Evolutionary conservation across 2,329 filamentous ascomycete species (phyloP).

Genomic region (Paecilomyces sp.): DNA sequence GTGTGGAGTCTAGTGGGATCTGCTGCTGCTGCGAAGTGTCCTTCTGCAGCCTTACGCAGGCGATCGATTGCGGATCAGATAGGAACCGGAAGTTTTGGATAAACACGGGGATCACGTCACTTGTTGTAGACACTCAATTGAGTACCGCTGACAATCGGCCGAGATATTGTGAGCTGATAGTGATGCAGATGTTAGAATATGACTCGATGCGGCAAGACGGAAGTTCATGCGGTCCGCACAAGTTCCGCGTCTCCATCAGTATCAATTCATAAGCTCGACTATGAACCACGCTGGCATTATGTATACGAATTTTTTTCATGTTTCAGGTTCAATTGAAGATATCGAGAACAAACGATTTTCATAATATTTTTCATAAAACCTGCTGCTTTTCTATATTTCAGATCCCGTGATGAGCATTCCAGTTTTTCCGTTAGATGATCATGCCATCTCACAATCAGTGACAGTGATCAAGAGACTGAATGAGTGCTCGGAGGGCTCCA

Average conservation of each 20-base stretch:
- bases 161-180: background rate
- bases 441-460: background rate
- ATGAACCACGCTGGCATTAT: background rate
- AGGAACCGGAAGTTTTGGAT: background rate
- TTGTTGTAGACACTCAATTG: background rate
- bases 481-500: background rate
- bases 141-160: background rate
- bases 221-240: background rate
- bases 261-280: background rate
- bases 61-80: background rate
- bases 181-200: background rate
- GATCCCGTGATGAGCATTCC: background rate
- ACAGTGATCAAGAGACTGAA: background rate
- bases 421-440: background rate
- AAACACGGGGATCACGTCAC: background rate
- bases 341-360: background rate
- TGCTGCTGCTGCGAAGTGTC: background rate
- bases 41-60: background rate
- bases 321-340: background rate
- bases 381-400: background rate
- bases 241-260: background rate
- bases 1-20: background rate
- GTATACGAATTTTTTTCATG: background rate
- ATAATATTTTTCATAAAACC: background rate
- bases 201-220: background rate